Percentiles rank a stretch among this genome's conserved stretches.
phyloP scores from a whole-genome alignment of 169 alveolate species.

The Plasmodium chabaudi region DNA sequence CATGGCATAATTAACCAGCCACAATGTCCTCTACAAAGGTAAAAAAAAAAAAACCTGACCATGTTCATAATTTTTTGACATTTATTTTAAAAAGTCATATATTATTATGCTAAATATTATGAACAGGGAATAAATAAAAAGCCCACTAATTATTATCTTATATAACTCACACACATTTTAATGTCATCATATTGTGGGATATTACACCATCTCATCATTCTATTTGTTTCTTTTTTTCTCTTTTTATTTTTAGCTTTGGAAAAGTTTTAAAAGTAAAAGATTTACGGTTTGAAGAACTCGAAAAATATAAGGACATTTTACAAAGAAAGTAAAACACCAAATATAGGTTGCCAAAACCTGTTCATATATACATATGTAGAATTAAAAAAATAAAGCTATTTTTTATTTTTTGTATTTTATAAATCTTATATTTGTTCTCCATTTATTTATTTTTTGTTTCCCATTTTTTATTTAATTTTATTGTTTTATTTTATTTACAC shows the following conservation, averaged over 20 bases:
- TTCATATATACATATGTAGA: not conserved
- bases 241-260: slow-evolving; percentile 31
- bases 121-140: too few species aligned
- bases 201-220: not conserved
- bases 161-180: too few species aligned
- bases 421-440: too few species aligned
- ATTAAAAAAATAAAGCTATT: not conserved
- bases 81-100: not conserved
- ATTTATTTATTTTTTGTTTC: too few species aligned
- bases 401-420: not conserved
- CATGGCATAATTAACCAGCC: slow-evolving; percentile 69
- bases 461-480: too few species aligned
- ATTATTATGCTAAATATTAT: too few species aligned
- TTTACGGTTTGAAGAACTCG: slow-evolving; percentile 55
- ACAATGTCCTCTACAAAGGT: slow-evolving; percentile 70
- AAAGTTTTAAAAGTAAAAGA: slow-evolving; percentile 38
- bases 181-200: too few species aligned
- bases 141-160: too few species aligned
- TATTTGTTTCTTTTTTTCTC: not conserved
- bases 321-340: slow-evolving; percentile 18
- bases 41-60: slow-evolving; percentile 8
- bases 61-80: not conserved
- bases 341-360: too few species aligned
- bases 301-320: slow-evolving; percentile 35
- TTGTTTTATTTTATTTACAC: too few species aligned